phyloP scores from a whole-genome alignment of 371 early-diverging fungal species.

The Mortierella sp. region DNA sequence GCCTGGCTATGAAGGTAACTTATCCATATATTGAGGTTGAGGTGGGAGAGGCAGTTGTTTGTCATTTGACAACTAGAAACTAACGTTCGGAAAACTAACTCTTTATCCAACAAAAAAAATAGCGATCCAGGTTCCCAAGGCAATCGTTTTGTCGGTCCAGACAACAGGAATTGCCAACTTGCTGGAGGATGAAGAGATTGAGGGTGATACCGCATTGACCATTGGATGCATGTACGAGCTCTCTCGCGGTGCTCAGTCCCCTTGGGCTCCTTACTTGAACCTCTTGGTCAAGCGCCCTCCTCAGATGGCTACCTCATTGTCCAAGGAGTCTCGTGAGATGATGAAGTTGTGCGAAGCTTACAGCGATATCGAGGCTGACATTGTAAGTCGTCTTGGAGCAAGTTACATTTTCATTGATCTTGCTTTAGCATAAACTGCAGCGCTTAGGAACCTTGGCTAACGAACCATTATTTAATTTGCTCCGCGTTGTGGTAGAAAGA shows the following conservation, averaged over 20 bases:
- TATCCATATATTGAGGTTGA: not conserved
- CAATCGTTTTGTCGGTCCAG: conserved; percentile 76
- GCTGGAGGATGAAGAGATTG: conserved; percentile 73
- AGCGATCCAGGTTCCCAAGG: conserved; percentile 78
- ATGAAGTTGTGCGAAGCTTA: conserved; percentile 52
- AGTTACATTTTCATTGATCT: not conserved
- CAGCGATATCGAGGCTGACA: conserved; percentile 48
- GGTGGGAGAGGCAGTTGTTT: too few relatives aligned
- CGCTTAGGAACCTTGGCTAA: not conserved
- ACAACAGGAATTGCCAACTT: conserved; percentile 83
- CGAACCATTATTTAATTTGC: not conserved
- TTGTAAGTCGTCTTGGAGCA: conserved; percentile 25
- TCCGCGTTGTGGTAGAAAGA: conserved; percentile 52
- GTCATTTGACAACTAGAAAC: not conserved
- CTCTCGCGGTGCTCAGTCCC: conserved; percentile 72
- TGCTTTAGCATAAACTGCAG: too few relatives aligned
- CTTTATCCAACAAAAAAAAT: conserved; percentile 16
- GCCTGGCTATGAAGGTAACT: conserved; percentile 61
- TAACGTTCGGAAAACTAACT: not conserved
- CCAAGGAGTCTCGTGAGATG: conserved; percentile 40
- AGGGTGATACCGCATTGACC: conserved; percentile 81
- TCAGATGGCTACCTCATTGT: conserved; percentile 45
- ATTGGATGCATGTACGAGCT: conserved; percentile 87
- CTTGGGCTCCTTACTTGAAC: conserved; percentile 69
- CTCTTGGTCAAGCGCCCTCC: conserved; percentile 41